These are phyloP conservation scores for Kwoniella botswanensis DNA, from an alignment of 768 basidiomycete species.

Conservation along the genomic window DNA sequence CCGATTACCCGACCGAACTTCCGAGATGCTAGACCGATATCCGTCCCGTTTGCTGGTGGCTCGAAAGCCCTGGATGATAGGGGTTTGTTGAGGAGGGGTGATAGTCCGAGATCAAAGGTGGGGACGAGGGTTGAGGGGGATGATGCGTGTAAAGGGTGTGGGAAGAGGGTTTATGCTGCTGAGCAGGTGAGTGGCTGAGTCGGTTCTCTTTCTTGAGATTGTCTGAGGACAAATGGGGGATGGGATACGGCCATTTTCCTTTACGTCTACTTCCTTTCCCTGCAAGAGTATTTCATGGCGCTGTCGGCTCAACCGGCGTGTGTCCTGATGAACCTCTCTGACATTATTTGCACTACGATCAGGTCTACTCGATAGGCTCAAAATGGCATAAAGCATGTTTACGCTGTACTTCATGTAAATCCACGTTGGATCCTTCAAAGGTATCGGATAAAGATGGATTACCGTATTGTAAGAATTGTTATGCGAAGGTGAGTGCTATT, in stretches of 20 bases:
- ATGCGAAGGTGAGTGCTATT: slow-evolving; percentile 47
- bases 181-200: slow-evolving; percentile 39
- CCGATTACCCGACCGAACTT: slow-evolving; percentile 46
- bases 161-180: slow-evolving; percentile 53
- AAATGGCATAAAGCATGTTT: slow-evolving; percentile 51
- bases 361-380: slow-evolving; percentile 28
- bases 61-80: slow-evolving; percentile 47
- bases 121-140: slow-evolving; percentile 46
- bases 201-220: background rate
- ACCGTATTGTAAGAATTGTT: slow-evolving; percentile 52
- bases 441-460: slow-evolving; percentile 50
- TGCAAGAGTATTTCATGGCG: no score
- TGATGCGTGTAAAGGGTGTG: slow-evolving; percentile 48
- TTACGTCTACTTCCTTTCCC: background rate
- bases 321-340: background rate
- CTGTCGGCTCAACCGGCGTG: background rate
- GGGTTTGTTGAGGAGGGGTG: slow-evolving; percentile 42
- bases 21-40: slow-evolving; percentile 36
- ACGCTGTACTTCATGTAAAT: slow-evolving; percentile 42
- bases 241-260: background rate
- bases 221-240: background rate
- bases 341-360: background rate
- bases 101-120: slow-evolving; percentile 50
- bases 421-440: slow-evolving; percentile 50
- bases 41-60: slow-evolving; percentile 46